Conservation (phyloP, 495 filamentous ascomycete genomes). For the Lepidopterella palustris region DNA sequence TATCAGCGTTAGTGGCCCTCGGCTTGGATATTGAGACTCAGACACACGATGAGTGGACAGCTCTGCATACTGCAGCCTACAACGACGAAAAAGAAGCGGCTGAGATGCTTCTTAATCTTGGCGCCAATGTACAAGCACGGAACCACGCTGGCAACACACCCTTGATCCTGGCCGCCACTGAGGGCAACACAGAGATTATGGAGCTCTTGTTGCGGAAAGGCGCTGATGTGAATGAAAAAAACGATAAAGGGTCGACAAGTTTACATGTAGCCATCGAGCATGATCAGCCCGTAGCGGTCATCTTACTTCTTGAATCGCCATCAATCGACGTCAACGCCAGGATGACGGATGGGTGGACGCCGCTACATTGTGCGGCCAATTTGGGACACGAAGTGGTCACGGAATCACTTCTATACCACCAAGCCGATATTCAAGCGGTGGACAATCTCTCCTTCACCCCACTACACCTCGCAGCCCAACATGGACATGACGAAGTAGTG, state of each 20-base stretch:
- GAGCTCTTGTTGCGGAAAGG: background rate
- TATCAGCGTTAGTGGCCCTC: background rate
- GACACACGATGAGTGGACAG: background rate
- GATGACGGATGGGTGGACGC: background rate
- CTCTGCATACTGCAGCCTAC: background rate
- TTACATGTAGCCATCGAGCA: background rate
- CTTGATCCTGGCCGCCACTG: background rate
- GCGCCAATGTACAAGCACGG: background rate
- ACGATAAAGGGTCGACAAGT: background rate
- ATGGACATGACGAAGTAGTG: background rate
- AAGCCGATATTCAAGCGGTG: background rate
- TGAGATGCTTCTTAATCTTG: background rate
- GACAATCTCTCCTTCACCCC: background rate
- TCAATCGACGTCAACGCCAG: background rate
- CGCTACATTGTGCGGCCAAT: background rate
- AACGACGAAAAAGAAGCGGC: background rate
- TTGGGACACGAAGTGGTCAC: background rate
- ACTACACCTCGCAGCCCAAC: background rate
- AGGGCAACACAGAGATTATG: background rate
- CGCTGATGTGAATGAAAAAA: background rate
- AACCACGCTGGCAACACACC: background rate
- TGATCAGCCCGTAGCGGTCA: background rate
- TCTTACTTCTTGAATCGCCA: background rate
- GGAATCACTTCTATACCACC: background rate
- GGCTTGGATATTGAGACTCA: background rate